Base-by-base conservation (phyloP, 2,329 filamentous ascomycete genomes). In the Zymoseptoria tritici region DNA sequence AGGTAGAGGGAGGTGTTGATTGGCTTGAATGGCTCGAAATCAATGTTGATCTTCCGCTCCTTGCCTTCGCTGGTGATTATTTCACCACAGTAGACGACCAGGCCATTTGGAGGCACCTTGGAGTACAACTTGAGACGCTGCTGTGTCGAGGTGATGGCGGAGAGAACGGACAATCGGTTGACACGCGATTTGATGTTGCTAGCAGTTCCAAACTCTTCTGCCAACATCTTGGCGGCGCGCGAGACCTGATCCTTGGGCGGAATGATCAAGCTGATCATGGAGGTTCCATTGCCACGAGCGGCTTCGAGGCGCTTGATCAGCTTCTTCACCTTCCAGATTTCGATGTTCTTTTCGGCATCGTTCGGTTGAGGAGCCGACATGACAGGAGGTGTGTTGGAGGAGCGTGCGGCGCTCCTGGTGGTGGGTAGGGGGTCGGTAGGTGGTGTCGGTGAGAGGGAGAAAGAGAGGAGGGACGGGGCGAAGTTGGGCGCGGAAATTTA, bases 171-270 rank as follows among this genome's bases (percentile, higher is more conserved):
- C 74, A 97, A 90, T 78, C 94, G 87, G 80, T 99, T 99, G 81
- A 99, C 94, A 74, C 94, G 92, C 61, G 94, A 99, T 79, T 99
- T 99, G 82, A 99, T 99, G 80, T 99, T 99, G 71, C 92, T 97
- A 62, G 94, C 95, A 61, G 94, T 99, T 75, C 94, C 94, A 53
- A 70, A 71, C 60, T 72, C 67, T 97, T 99, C 94, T 81, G 95
- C 95, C 87, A 99, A 89, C 94, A 99, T 99, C 85, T 97, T 97
- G 62, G 94, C 90, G 58, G 90, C 89, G 73, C 92, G 88, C 52
- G 94, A 97, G 66, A 99, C 85, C 80, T 99, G 94, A 78, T 97
- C 92, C 85, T 99, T 99, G 69, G 94, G 94, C 62, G 94, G 94
- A 74, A 99, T 97, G 72, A 99, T 97, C 78, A 99, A 85, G 66